Evolutionary conservation across 306 rosid genomes (phyloP).

Genomic region (Medicago lupulina): DNA sequence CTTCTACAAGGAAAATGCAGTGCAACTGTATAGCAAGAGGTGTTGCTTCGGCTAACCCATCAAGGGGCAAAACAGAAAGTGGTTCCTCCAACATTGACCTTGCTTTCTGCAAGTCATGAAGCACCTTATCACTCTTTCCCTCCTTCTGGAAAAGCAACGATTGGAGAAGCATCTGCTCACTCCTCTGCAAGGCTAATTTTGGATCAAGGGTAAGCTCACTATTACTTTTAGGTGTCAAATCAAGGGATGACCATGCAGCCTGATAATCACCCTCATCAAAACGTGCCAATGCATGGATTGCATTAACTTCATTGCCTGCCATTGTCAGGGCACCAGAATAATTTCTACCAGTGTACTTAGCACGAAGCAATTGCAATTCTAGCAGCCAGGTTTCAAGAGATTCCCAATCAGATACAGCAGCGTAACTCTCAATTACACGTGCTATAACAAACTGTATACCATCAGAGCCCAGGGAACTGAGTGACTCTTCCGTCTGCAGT

Average conservation of each 20-base stretch:
- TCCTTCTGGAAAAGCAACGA: conserved; percentile 79
- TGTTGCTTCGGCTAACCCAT: conserved; percentile 88
- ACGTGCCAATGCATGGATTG: conserved; percentile 91
- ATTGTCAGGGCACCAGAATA: conserved; percentile 94
- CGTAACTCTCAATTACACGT: conserved; percentile 85
- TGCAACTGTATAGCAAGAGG: conserved; percentile 79
- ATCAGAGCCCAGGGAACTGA: conserved; percentile 82
- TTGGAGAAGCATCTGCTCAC: conserved; percentile 98
- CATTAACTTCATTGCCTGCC: conserved; percentile 91
- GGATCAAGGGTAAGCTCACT: conserved; percentile 95
- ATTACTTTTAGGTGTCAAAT: conserved; percentile 95
- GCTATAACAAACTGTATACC: conserved; percentile 92
- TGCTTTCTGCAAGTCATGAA: conserved; percentile 79
- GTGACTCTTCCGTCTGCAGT: conserved; percentile 80
- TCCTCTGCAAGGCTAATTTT: conserved; percentile 88
- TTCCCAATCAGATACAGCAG: conserved; percentile 91
- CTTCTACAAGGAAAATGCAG: conserved; percentile 80
- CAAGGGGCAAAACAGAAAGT: conserved; percentile 79
- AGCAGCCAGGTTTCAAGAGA: conserved; percentile 90
- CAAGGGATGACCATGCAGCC: conserved; percentile 93
- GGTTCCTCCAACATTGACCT: conserved; percentile 88
- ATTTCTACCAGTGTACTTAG: conserved; percentile 85
- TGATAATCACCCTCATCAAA: conserved; percentile 89
- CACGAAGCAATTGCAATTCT: conserved; percentile 92
- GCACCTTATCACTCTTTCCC: conserved; percentile 68